phyloP scores from a whole-genome alignment of 2,329 filamentous ascomycete species.

The Microdochium paspali region DNA sequence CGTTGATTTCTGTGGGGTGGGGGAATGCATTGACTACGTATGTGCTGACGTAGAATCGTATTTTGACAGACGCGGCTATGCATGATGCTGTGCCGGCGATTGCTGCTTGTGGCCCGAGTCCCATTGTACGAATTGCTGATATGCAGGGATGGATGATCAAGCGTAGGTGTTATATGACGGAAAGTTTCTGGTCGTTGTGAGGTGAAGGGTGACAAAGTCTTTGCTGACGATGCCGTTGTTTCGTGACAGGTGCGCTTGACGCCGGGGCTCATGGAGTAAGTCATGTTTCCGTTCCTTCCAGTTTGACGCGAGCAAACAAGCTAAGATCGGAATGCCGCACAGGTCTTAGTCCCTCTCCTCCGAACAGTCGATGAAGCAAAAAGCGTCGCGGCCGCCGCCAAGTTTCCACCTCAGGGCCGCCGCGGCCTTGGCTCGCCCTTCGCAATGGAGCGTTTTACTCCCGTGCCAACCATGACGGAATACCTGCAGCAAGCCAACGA shows the following conservation, averaged over 20 bases:
- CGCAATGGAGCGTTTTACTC: conserved; percentile 37
- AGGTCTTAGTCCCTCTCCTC: conserved; percentile 44
- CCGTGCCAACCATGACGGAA: conserved; percentile 38
- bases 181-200: too few species aligned
- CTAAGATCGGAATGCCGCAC: conserved; percentile 2
- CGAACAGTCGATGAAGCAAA: conserved; percentile 43
- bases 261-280: conserved; percentile 46
- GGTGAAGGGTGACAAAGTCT: too few species aligned
- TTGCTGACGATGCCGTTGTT: conserved; percentile 9
- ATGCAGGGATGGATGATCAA: conserved; percentile 48
- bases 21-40: conserved; percentile 1
- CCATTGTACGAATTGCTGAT: conserved; percentile 48
- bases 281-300: not conserved
- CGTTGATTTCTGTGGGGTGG: not conserved
- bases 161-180: conserved; percentile 27
- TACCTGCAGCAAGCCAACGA: conserved; percentile 49
- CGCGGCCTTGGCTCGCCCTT: conserved; percentile 49
- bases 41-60: too few species aligned
- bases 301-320: not conserved
- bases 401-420: conserved; percentile 45
- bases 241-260: conserved; percentile 40
- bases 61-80: conserved; percentile 43
- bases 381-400: conserved; percentile 38
- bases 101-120: conserved; percentile 43
- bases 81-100: conserved; percentile 48